Base-by-base conservation (phyloP, 148 eudicot species). In the Rhododendron vialii region DNA sequence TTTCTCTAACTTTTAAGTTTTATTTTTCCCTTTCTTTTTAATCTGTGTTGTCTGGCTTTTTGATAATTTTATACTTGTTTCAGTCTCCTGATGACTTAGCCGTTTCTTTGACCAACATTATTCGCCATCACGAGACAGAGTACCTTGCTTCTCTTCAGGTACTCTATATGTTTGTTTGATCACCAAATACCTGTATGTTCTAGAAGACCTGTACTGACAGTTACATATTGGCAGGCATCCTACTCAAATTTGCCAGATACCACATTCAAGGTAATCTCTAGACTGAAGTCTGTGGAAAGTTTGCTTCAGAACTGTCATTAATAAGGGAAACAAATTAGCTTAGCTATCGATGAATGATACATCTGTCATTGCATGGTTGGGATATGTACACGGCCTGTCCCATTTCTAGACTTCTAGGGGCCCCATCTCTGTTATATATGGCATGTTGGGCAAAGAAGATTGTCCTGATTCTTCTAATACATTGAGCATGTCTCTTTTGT, bases 31-130 rank as follows among this genome's bases (percentile, higher is more conserved):
- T 83, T 85, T 30, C 85, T 22, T 12, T 79, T 15, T 51, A 45
- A 57, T 85, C 38, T 80, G 45, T 77, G 45, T 84, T 45, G 24
- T 36, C 47, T 78, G 78, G 65, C 82, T 71, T 33, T 4, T 30
- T 87, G 78, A 85, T 87, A 22, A 35, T 87, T n/a, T 85, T 63
- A 47, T 87, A 15, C 77, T 77, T 87, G 87, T 89, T 88, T 86
- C 92, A 97, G 98, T 92, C 95, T 26, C 93, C 98, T 20, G 98
- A 97, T 86, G 99, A 97, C 84, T 92, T 88, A 80, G 98, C 98
- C 35, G 67, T 89, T 86, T 87, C 98, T 69, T 85, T 97, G 90
- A 89, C 90, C 61, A 92, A 90, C 90, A 94, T 94, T 59, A 93
- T 97, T 75, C 95, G 98, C 82, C 95, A 93, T 85, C 98, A 94